These are phyloP conservation scores for Suhomyces guaymorum DNA, from an alignment of 1,139 yeast genomes.

Conservation along the genomic window DNA sequence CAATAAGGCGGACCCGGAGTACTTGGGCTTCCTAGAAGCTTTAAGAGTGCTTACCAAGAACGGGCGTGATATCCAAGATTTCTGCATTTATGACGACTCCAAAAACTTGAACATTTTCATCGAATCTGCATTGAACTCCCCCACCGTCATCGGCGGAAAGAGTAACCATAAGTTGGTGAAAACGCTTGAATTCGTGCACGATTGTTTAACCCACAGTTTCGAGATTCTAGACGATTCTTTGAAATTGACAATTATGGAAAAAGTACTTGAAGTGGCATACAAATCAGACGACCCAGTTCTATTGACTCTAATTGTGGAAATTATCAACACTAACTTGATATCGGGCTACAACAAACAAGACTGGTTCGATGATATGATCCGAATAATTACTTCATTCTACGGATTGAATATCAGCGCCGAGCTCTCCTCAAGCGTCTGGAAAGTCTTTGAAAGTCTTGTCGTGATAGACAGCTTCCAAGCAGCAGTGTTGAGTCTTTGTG, in stretches of 20 bases:
- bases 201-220: conserved; percentile 52
- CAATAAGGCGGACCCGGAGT: conserved; percentile 46
- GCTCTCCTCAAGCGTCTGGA: conserved; percentile 42
- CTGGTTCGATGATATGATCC: conserved; percentile 39
- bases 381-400: conserved; percentile 54
- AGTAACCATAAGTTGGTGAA: conserved; percentile 14
- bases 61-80: conserved; percentile 63
- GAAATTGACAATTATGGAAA: conserved; percentile 34
- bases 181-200: conserved; percentile 40
- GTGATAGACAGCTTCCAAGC: conserved; percentile 24
- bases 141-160: neutral
- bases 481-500: conserved; percentile 26
- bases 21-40: conserved; percentile 55
- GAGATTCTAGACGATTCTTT: conserved; percentile 44
- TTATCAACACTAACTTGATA: conserved; percentile 48
- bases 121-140: conserved; percentile 6
- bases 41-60: conserved; percentile 54
- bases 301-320: conserved; percentile 42
- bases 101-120: conserved; percentile 46
- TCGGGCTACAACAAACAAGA: conserved; percentile 51
- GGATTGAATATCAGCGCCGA: conserved; percentile 40
- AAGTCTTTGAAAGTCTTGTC: conserved; percentile 26
- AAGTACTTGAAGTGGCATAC: conserved; percentile 41
- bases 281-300: conserved; percentile 44
- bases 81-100: conserved; percentile 48